These are phyloP conservation scores for Saccharomyces pastorianus DNA, from an alignment of 1,139 yeast species.

Conservation along the genomic window DNA sequence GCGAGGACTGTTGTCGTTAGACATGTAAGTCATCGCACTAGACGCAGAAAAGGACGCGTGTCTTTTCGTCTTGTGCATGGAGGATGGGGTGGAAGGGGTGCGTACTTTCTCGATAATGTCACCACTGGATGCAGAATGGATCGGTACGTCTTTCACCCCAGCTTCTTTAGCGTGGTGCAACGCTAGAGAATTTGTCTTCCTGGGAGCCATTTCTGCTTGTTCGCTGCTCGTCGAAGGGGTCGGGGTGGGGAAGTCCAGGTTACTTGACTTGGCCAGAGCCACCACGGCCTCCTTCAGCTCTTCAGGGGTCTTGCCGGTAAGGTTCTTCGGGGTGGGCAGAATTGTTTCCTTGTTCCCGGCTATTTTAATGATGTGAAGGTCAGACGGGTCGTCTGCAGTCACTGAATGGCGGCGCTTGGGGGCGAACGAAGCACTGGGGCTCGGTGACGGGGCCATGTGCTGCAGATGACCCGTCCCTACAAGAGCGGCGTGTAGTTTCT, in stretches of 20 bases:
- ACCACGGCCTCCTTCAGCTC: conserved; percentile 19
- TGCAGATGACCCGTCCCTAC: conserved; percentile 21
- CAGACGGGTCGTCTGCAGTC: conserved; percentile 4
- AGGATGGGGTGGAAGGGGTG: conserved; percentile 2
- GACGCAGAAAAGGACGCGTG: conserved; percentile 82
- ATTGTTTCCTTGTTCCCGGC: conserved; percentile 34
- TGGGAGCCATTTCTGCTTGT: background rate
- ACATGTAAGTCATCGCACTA: conserved; percentile 60
- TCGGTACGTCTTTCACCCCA: background rate
- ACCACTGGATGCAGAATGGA: background rate
- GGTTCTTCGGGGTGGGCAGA: conserved; percentile 31
- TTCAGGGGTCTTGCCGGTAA: conserved; percentile 21
- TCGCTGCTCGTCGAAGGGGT: background rate
- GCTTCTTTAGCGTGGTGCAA: background rate
- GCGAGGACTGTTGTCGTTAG: conserved; percentile 37
- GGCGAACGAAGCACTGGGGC: conserved; percentile 5
- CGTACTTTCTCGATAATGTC: background rate
- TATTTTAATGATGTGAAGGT: conserved; percentile 30
- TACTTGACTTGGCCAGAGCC: conserved; percentile 6
- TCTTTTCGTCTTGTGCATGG: conserved; percentile 34
- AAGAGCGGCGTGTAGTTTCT: conserved; percentile 70
- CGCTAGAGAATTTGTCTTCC: background rate
- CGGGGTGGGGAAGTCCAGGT: background rate
- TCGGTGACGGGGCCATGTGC: conserved; percentile 4
- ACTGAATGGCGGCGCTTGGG: conserved; percentile 5